Percentiles rank a stretch among this genome's conserved stretches.
Evolutionary conservation across 805 yeast species (phyloP).

Genomic region (Nakazawaea ambrosiae): DNA sequence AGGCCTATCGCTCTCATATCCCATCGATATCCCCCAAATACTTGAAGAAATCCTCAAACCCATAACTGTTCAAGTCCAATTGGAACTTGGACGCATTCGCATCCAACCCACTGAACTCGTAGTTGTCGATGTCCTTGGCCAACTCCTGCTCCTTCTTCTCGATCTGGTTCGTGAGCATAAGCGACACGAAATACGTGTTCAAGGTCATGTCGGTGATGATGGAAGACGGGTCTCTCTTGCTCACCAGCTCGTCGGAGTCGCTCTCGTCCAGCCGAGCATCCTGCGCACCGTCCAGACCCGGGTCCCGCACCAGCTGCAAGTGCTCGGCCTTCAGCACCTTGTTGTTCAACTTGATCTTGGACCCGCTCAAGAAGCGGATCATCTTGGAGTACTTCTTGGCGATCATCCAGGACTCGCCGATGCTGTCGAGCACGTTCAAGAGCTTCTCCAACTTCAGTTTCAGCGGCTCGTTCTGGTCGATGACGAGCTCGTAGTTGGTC

Average conservation of each 20-base stretch:
- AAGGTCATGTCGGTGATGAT: conserved; percentile 29
- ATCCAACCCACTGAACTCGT: conserved; percentile 8
- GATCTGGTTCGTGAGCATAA: conserved; percentile 21
- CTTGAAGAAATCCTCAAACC: conserved; percentile 23
- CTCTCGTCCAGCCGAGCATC: conserved; percentile 22
- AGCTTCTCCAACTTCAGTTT: conserved; percentile 10
- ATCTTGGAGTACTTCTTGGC: conserved; percentile 22
- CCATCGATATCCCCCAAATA: conserved; percentile 17
- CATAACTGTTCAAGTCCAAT: conserved; percentile 16
- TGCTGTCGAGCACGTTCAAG: conserved; percentile 14
- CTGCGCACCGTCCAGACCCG: conserved; percentile 11
- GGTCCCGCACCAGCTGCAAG: neutral
- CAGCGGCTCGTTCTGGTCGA: conserved; percentile 1
- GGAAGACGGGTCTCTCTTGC: conserved; percentile 26
- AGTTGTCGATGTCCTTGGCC: neutral
- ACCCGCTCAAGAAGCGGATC: conserved; percentile 18
- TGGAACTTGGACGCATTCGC: conserved; percentile 14
- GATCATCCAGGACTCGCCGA: conserved; percentile 23
- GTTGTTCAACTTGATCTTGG: conserved; percentile 15
- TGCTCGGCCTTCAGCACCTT: neutral
- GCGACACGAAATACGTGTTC: conserved; percentile 23
- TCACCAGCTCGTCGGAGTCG: conserved; percentile 14
- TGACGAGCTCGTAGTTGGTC: neutral
- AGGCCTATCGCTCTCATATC: too few relatives aligned
- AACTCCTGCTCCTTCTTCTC: conserved; percentile 13